Evolutionary conservation across 768 basidiomycete genomes (phyloP).

Genomic region (Panaeolus cyanescens): DNA sequence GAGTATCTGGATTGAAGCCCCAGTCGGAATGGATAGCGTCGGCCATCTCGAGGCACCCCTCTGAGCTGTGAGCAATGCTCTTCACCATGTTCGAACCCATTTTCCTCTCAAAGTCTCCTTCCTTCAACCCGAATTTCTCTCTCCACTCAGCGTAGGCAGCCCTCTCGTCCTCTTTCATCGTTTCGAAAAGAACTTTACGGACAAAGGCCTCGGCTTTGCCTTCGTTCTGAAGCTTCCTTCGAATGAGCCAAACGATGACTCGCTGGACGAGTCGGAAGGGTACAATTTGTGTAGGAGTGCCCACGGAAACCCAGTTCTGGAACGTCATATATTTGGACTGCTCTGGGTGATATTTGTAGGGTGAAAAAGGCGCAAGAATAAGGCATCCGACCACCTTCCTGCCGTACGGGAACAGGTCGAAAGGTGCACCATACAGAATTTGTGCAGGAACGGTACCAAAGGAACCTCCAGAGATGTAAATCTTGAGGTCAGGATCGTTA

Average conservation of each 20-base stretch:
- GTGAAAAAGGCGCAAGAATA: conserved; percentile 47
- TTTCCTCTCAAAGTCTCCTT: conserved; percentile 43
- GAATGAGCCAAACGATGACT: conserved; percentile 32
- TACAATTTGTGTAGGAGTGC: conserved; percentile 42
- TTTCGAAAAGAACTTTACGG: conserved; percentile 34
- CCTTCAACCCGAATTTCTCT: conserved; percentile 36
- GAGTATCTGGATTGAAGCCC: conserved; percentile 43
- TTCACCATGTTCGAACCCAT: conserved; percentile 43
- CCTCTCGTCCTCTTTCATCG: conserved; percentile 38
- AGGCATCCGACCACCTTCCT: conserved; percentile 47
- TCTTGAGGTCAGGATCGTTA: conserved; percentile 34
- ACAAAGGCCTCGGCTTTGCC: conserved; percentile 44
- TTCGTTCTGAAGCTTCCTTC: conserved; percentile 35
- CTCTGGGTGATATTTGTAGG: conserved; percentile 45
- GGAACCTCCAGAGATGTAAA: conserved; percentile 55
- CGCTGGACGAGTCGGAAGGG: conserved; percentile 40
- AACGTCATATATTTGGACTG: conserved; percentile 49
- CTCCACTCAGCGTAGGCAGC: conserved; percentile 43
- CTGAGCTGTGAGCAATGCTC: conserved; percentile 53
- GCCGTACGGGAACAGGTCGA: conserved; percentile 52
- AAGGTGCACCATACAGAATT: conserved; percentile 54
- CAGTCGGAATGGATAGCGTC: conserved; percentile 50
- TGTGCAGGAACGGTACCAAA: conserved; percentile 58
- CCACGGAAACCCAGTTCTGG: conserved; percentile 45
- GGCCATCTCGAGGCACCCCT: conserved; percentile 47